A percentile compares a stretch with the other conserved stretches of the same genome.
Evolutionary conservation across 2,329 filamentous ascomycete species (phyloP).

Genomic region (Nannizziopsis arthrosporioides): DNA sequence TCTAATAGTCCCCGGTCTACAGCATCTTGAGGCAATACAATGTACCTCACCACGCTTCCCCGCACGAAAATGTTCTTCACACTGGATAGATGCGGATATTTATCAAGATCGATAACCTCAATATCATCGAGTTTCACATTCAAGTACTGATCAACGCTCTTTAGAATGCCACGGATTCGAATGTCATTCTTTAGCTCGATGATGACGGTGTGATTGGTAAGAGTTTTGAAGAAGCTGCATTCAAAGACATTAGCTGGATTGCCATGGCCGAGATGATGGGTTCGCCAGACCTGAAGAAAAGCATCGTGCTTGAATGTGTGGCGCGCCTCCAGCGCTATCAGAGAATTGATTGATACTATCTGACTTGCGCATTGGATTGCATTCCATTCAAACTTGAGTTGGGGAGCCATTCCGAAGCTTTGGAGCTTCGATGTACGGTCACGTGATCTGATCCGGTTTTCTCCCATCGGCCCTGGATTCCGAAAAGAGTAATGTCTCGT

Average conservation of each 20-base stretch:
- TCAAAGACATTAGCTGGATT: neutral
- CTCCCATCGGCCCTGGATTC: too few relatives aligned
- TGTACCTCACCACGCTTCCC: conserved; percentile 84
- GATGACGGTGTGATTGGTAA: conserved; percentile 93
- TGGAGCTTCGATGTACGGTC: neutral
- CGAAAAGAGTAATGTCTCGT: too few relatives aligned
- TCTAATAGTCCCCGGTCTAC: conserved; percentile 81
- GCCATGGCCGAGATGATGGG: neutral
- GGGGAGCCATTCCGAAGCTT: neutral
- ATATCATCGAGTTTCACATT: conserved; percentile 99
- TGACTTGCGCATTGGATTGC: neutral
- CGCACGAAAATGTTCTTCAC: conserved; percentile 96
- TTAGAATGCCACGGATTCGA: conserved; percentile 85
- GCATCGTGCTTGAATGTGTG: conserved; percentile 27
- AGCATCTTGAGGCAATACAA: conserved; percentile 68
- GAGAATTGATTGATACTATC: neutral
- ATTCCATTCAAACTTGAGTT: neutral
- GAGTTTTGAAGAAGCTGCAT: conserved; percentile 88
- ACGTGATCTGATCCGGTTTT: too few relatives aligned
- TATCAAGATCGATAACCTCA: conserved; percentile 78
- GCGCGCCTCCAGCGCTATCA: neutral
- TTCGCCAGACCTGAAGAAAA: conserved; percentile 41
- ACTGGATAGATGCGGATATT: conserved; percentile 82
- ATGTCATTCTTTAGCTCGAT: conserved; percentile 99
- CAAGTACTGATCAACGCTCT: conserved; percentile 96